Evolutionary conservation across 441 rosid species (phyloP).

Genomic region (Arabidopsis hybrid): DNA sequence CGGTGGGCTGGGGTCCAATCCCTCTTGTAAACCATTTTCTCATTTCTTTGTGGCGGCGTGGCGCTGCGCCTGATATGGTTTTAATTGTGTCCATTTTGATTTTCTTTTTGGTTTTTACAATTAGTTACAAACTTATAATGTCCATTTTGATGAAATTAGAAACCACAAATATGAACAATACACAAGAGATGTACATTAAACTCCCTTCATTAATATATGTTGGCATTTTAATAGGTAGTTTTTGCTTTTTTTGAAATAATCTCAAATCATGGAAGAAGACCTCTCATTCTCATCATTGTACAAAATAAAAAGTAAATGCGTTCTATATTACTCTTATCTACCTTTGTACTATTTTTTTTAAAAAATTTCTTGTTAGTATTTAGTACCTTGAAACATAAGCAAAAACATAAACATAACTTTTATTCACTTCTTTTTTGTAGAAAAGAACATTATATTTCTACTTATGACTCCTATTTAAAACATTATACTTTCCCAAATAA

Average conservation of each 20-base stretch:
- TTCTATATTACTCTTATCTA: conserved; percentile 12
- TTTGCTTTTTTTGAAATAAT: background rate
- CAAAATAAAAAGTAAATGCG: conserved; percentile 10
- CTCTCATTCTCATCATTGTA: conserved; percentile 22
- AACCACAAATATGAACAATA: background rate
- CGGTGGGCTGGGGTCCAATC: conserved; percentile 28
- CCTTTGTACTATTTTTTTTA: conserved; percentile 1
- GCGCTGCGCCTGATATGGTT: conserved; percentile 15
- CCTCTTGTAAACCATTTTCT: background rate
- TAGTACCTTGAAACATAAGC: conserved; percentile 3
- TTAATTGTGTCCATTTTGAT: background rate
- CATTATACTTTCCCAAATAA: background rate
- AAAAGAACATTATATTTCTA: background rate
- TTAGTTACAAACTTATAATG: background rate
- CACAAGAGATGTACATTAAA: background rate
- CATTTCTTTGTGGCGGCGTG: conserved; percentile 32
- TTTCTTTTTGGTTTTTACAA: too few relatives aligned
- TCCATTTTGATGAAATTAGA: conserved; percentile 5
- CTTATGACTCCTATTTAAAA: background rate
- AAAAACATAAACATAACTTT: conserved; percentile 12
- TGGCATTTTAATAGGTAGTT: background rate
- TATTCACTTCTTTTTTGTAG: background rate
- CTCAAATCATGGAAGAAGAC: conserved; percentile 16
- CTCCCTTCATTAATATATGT: background rate
- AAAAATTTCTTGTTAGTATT: background rate